These are phyloP conservation scores for Picocystis sp. DNA, from an alignment of 163 green algal species.

Conservation along the genomic window DNA sequence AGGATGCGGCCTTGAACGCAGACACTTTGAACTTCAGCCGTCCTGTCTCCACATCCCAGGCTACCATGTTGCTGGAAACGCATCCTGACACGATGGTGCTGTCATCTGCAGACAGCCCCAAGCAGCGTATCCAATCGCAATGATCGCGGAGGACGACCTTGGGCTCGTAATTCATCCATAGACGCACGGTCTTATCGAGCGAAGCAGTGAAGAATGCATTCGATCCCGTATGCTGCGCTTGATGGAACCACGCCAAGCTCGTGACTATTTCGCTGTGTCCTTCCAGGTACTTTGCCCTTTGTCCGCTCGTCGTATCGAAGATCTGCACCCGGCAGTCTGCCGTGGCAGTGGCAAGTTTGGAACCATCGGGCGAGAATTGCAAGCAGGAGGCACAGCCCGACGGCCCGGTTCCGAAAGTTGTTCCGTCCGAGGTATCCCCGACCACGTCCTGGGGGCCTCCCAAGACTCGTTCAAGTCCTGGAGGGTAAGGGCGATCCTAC, in stretches of 20 bases:
- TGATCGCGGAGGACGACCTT: slow-evolving; percentile 1
- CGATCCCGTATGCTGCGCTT: neutral
- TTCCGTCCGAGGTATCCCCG: no score
- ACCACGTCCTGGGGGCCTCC: no score
- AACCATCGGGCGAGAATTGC: no score
- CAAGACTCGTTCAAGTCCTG: no score
- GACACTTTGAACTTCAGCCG: neutral
- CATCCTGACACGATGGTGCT: slow-evolving; percentile 5
- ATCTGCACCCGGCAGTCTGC: no score
- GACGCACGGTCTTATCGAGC: slow-evolving; percentile 5
- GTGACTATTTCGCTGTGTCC: slow-evolving; percentile 6
- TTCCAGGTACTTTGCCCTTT: neutral
- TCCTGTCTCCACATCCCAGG: slow-evolving; percentile 2
- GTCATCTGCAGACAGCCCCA: slow-evolving; percentile 2
- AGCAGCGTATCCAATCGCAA: slow-evolving; percentile 6
- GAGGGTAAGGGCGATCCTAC: no score
- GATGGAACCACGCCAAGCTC: slow-evolving; percentile 3
- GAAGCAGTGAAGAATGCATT: slow-evolving; percentile 2
- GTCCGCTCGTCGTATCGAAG: no score
- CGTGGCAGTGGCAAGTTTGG: no score
- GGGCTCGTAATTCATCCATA: slow-evolving; percentile 1
- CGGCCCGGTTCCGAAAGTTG: no score
- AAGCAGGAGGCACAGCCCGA: no score
- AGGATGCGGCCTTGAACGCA: neutral
- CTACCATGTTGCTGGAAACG: slow-evolving; percentile 5